A percentile compares a stretch with the other conserved stretches of the same genome.
Evolutionary conservation across 306 rosid genomes (phyloP).

Genomic region (Medicago truncatula): MtrunA17r5.0-ANR NC_053042.1:30199501-30200000

Average conservation of each 20-base stretch:
- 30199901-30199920: constrained; percentile 53
- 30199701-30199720: constrained; percentile 54
- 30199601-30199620: no score
- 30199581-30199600: no score
- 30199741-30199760: constrained; percentile 54
- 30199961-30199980: constrained; percentile 47
- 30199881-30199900: constrained; percentile 61
- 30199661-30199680: constrained; percentile 34
- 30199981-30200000: constrained; percentile 40
- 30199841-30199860: constrained; percentile 35
- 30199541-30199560: not conserved
- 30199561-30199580: not conserved
- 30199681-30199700: constrained; percentile 46
- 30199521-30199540: not conserved
- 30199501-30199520: not conserved
- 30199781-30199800: constrained; percentile 63
- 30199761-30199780: constrained; percentile 38
- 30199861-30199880: constrained; percentile 48
- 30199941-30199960: constrained; percentile 80
- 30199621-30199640: no score
- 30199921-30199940: constrained; percentile 76
- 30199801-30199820: constrained; percentile 59
- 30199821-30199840: constrained; percentile 55
- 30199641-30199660: not conserved
- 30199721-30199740: constrained; percentile 49